Conservation (phyloP, 768 basidiomycete species). For the Pholiota conissans region DNA sequence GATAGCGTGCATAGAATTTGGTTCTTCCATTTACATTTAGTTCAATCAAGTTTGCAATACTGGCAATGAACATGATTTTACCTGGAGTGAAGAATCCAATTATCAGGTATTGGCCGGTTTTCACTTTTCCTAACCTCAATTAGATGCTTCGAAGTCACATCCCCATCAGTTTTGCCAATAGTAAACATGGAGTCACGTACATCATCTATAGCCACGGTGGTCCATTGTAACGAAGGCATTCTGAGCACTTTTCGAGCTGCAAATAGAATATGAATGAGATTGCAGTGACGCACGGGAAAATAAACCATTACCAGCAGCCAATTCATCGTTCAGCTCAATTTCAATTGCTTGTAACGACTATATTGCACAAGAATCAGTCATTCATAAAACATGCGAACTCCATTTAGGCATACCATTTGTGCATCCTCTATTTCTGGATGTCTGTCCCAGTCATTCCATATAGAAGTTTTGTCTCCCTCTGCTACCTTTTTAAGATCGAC, state of each 20-base stretch:
- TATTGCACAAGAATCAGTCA: background rate
- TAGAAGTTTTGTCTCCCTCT: constrained; percentile 61
- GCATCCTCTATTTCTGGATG: constrained; percentile 57
- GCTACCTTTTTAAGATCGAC: constrained; percentile 64
- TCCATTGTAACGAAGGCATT: constrained; percentile 74
- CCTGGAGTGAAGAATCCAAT: constrained; percentile 72
- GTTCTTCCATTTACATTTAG: constrained; percentile 47
- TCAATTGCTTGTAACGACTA: constrained; percentile 72
- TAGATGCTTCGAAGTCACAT: constrained; percentile 54
- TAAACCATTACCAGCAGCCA: constrained; percentile 68
- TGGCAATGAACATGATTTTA: constrained; percentile 22
- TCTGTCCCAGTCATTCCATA: constrained; percentile 61
- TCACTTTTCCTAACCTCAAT: constrained; percentile 70
- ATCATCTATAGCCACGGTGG: constrained; percentile 66
- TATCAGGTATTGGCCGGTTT: constrained; percentile 48
- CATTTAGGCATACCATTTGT: constrained; percentile 47
- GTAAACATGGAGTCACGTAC: constrained; percentile 33
- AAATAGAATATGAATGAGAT: background rate
- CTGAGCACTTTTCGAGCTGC: constrained; percentile 74
- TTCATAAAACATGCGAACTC: too few species aligned
- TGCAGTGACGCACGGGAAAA: too few species aligned
- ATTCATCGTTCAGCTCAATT: constrained; percentile 69
- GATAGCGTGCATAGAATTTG: constrained; percentile 69
- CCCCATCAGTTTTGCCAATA: background rate
- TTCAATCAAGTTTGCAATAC: background rate